Percentiles rank a stretch among this genome's conserved stretches.
Conservation (phyloP, 805 yeast species). For the Wickerhamiella brachini region DNA sequence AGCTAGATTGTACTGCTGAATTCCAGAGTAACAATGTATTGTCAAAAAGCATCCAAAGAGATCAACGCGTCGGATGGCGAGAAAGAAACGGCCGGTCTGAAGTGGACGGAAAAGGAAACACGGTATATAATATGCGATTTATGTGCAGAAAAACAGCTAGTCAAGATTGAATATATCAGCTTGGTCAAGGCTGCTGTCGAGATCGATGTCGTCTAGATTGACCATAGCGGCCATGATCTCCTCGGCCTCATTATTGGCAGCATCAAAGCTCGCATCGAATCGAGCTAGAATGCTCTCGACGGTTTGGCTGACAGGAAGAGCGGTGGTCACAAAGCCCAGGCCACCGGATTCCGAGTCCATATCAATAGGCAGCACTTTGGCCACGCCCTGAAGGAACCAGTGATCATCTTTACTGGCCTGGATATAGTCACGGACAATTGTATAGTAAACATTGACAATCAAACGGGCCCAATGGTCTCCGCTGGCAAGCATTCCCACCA, state of each 20-base stretch:
- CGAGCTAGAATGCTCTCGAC: conserved; percentile 17
- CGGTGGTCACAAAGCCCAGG: conserved; percentile 29
- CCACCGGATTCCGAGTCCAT: conserved; percentile 76
- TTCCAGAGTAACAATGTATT: too few relatives aligned
- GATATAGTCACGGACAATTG: conserved; percentile 65
- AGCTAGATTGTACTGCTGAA: too few relatives aligned
- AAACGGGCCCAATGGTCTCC: conserved; percentile 84
- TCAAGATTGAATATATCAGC: not conserved
- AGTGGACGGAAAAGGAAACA: too few relatives aligned
- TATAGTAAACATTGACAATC: conserved; percentile 80
- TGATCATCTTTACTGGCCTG: conserved; percentile 78
- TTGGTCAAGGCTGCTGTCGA: not conserved
- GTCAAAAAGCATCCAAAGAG: too few relatives aligned
- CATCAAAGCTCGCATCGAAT: conserved; percentile 19
- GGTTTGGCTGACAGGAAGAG: conserved; percentile 22
- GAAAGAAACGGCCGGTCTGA: too few relatives aligned
- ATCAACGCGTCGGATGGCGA: too few relatives aligned
- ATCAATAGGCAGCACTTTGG: conserved; percentile 78
- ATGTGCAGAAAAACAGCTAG: not conserved
- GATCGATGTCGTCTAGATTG: not conserved
- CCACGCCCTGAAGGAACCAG: conserved; percentile 89
- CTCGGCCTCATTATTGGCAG: conserved; percentile 13
- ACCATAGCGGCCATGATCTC: conserved; percentile 5
- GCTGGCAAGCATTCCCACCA: conserved; percentile 61
- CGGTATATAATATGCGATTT: not conserved